phyloP scores from a whole-genome alignment of 306 rosid genomes.

The Astragalus membranaceus region DNA sequence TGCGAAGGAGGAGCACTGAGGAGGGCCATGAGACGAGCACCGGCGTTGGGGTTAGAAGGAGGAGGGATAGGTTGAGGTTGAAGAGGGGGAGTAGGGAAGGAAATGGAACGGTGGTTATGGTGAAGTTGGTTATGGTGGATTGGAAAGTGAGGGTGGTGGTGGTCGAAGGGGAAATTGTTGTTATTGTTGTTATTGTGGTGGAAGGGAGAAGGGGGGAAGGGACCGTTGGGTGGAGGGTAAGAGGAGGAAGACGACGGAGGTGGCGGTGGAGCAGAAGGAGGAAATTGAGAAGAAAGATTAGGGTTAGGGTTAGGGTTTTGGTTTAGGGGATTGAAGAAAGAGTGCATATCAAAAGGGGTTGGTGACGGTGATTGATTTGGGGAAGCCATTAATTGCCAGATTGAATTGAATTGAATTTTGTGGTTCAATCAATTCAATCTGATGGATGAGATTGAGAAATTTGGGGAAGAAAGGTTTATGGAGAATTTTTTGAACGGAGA shows the following conservation, averaged over 20 bases:
- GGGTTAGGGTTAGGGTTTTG: constrained; percentile 25
- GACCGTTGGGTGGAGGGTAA: constrained; percentile 21
- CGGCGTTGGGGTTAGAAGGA: constrained; percentile 50
- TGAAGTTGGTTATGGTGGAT: not conserved
- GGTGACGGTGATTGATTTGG: constrained; percentile 36
- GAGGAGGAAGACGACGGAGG: constrained; percentile 38
- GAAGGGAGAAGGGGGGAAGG: constrained; percentile 32
- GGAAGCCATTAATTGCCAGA: constrained; percentile 59
- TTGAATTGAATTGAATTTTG: not conserved
- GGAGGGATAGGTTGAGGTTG: constrained; percentile 48
- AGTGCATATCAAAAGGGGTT: constrained; percentile 52
- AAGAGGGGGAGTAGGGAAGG: constrained; percentile 73
- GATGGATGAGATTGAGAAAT: not conserved
- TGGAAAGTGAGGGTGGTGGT: constrained; percentile 15
- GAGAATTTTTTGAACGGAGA: not conserved
- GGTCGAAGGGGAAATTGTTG: constrained; percentile 38
- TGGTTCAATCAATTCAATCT: not conserved
- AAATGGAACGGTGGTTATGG: constrained; percentile 56
- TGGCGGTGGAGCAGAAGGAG: constrained; percentile 22
- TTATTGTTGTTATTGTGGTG: not conserved
- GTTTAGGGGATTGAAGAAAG: constrained; percentile 57
- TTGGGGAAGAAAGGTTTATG: not conserved
- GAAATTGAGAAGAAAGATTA: constrained; percentile 28
- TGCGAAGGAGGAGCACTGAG: constrained; percentile 24
- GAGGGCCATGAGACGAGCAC: constrained; percentile 85